phyloP scores from a whole-genome alignment of 441 rosid species.

The Pelargonium australe region DNA sequence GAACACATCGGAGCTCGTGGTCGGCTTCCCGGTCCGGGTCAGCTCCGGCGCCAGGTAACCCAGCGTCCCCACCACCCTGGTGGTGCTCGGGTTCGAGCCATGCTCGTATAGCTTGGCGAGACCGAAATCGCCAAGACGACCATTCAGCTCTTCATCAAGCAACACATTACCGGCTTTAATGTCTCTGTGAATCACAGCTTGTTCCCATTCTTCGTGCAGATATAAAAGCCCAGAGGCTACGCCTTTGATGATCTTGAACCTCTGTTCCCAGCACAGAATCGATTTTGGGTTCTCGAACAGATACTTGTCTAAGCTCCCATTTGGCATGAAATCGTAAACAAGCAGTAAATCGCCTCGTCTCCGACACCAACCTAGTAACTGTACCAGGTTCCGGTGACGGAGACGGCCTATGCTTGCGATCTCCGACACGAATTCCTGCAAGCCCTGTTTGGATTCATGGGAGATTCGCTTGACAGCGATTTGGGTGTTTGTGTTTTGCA shows the following conservation, averaged over 20 bases:
- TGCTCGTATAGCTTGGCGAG: conserved; percentile 70
- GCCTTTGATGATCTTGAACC: conserved; percentile 59
- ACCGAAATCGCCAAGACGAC: conserved; percentile 74
- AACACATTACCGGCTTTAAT: conserved; percentile 74
- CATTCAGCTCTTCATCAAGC: conserved; percentile 53
- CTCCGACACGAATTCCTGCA: conserved; percentile 69
- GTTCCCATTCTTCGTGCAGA: conserved; percentile 73
- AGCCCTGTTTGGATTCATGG: conserved; percentile 71
- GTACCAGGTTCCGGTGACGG: conserved; percentile 73
- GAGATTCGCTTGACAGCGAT: conserved; percentile 72
- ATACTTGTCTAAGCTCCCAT: conserved; percentile 66
- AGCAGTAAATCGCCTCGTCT: conserved; percentile 55
- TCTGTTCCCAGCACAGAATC: conserved; percentile 58
- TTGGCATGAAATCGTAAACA: conserved; percentile 75
- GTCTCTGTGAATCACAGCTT: conserved; percentile 74
- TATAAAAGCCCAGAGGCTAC: conserved; percentile 69
- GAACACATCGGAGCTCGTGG: conserved; percentile 57
- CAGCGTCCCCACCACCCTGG: conserved; percentile 77
- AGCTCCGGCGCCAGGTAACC: conserved; percentile 87
- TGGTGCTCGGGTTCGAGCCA: conserved; percentile 73
- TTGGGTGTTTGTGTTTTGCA: conserved; percentile 39
- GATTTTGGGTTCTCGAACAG: conserved; percentile 43
- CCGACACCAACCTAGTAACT: conserved; percentile 66
- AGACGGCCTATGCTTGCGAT: conserved; percentile 70
- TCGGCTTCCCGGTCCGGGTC: conserved; percentile 70